Evolutionary conservation across 352 stramenopile species (phyloP), one percentile per base, ranked within the genome.

Genomic region (Phytopythium delawarense): DNA sequence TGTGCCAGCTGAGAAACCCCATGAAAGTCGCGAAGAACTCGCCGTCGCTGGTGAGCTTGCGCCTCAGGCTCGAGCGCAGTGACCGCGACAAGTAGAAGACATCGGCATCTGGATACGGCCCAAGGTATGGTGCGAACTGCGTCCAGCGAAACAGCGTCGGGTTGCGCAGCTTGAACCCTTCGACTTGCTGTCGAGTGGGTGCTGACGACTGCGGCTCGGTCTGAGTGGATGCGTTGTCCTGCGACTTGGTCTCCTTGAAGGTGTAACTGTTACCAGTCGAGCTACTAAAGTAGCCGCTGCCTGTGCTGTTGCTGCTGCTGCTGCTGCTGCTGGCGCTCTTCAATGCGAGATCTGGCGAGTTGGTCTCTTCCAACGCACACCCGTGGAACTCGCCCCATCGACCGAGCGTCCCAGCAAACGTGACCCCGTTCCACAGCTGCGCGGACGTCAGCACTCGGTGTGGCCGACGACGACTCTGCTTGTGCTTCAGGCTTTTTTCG

Each of bases 11-110:
- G 35, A 85, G 79, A 45, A 74, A 75, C 0, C 73, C 67, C 79
- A 93, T 88, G 65, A 93, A 93, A 20, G 72, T 76, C 20, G 74
- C 73, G 52, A 85, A 93, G 57, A 91, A 90, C 53, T 92, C 84
- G 55, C 81, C 81, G 44, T 90, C 82, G 28, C 84, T 70, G 9
- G 70, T 81, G 7, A 93, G 62, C 61, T 76, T 80, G n/a, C 72
- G 66, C 4, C 89, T 53, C 79, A 78, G 87, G 28, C 64, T 74
- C 6, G 70, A 63, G n/a, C 69, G 66, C 25, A 64, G 67, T 23
- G 70, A 53, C 32, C 81, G 77, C 30, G 77, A 69, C 46, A 81
- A 76, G 15, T 66, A 72, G 61, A 89, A 86, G n/a, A 89, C 76
- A 25, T 89, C 78, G 7, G 57, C 70, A 59, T 91, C 80, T 0